Evolutionary conservation across 441 rosid genomes (phyloP).

Genomic region (Lepidium campestre): DNA sequence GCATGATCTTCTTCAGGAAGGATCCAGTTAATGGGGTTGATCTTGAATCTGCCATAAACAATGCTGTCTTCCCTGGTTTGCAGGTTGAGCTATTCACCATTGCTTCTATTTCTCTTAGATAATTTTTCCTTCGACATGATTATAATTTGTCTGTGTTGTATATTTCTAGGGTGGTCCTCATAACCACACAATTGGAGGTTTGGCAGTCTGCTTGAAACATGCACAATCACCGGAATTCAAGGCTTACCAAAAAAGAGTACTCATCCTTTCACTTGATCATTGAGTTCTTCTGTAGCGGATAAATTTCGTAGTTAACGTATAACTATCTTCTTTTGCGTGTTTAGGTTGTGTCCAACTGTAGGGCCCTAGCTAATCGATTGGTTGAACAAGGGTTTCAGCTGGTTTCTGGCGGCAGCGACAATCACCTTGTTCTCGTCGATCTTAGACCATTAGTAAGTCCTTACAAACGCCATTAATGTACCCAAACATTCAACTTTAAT

Average conservation of each 20-base stretch:
- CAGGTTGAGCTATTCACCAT: conserved; percentile 43
- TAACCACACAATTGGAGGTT: conserved; percentile 90
- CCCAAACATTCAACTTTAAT: not conserved
- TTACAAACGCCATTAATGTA: not conserved
- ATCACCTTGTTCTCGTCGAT: conserved; percentile 88
- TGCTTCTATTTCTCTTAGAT: not conserved
- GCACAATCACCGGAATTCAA: conserved; percentile 67
- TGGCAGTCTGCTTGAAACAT: conserved; percentile 87
- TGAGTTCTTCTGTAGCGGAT: not conserved
- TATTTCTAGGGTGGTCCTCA: conserved; percentile 84
- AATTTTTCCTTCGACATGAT: not conserved
- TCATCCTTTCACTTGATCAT: not conserved
- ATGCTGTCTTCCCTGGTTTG: conserved; percentile 90
- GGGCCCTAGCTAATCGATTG: conserved; percentile 64
- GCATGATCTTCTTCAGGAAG: conserved; percentile 88
- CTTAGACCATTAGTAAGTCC: conserved; percentile 70
- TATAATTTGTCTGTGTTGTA: not conserved
- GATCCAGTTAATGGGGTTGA: conserved; percentile 77
- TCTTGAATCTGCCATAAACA: conserved; percentile 76
- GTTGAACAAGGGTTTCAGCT: conserved; percentile 66
- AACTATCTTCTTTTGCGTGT: not conserved
- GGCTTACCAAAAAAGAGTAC: conserved; percentile 73
- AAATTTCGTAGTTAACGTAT: not conserved
- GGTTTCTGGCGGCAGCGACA: conserved; percentile 92
- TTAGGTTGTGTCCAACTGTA: conserved; percentile 76